Base-by-base conservation (phyloP, 2,329 filamentous ascomycete species). In the Phaeosphaeria sp. region DNA sequence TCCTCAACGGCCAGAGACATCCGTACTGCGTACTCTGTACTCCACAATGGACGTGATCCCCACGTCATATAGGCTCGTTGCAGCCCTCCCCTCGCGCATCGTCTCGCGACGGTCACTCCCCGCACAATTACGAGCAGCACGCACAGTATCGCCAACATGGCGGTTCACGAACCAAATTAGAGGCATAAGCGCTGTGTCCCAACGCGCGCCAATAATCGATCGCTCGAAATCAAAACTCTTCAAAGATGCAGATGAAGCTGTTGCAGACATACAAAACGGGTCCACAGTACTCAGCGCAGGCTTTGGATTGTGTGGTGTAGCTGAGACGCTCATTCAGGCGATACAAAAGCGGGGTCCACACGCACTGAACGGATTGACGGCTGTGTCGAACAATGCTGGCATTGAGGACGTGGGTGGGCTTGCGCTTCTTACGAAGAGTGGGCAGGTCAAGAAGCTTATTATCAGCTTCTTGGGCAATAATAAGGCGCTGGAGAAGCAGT, bases 351-450 rank as follows among this genome's bases (percentile, higher is more conserved):
- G 74, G 3, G 73, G 74, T 1, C 46, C 66, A 6, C 49, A 74
- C 22, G 72, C 71, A 20, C 55, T 76, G 33, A 72, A 76, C 36
- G 72, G 71, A 6, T 79, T 94, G 22, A 93, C 90, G 0, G 90
- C 89, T 15, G 88, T 93, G 1, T 93, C 90, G 43, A 94, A 94
- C 74, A 94, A 94, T 72, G 90, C 90, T 17, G 91, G 91, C 23
- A 83, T 87, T 6, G 87, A 90, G 55, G 86, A 86, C 39, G 85
- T 87, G 2, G 74, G 74, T 17, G 91, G 91, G 0, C 79, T 94
- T 25, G 86, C 90, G 1, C 83, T 86, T 4, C 83, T 94, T 27
- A 88, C 89, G 0, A 84, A 87, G 56, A 85, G 86, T 0, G 89
- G 90, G 1, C 90, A 92, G 69, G 82, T 94, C 33, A 83, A 85